Base-by-base conservation (phyloP, 1,139 yeast genomes). In the Nakaseomyces nivariensis region DNA sequence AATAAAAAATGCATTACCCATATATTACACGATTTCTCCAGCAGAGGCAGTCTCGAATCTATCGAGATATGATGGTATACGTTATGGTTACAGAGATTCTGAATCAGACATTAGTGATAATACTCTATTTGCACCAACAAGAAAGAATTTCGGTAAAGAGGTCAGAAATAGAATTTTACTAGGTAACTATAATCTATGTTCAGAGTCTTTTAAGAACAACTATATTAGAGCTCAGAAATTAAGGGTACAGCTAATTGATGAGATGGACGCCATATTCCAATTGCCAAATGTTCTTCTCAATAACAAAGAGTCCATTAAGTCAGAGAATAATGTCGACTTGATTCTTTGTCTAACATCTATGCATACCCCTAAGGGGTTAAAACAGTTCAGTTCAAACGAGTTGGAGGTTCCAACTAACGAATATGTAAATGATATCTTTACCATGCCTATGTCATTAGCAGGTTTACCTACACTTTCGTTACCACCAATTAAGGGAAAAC, bases 21-120 rank as follows among this genome's bases (percentile, higher is more conserved):
- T 90, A 0, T 94, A 94, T 66, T 90, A 86, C 61, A 84, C 96
- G 0, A 61, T 94, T 37, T 89, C 94, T 1, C 87, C 97, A 0
- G 86, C 97, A 0, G 98, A 94, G 62, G 97, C 97, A 0, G 82
- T 95, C 0, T 90, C 98, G 0, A 92, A 94, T 63, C 73, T 94
- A 46, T 78, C 96, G 1, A 73, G 97, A 37, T 94, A 78, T 60
- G 98, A 92, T 67, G 98, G 98, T 1, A 72, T 90, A 26, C 72
- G 97, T 48, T 94, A 85, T 61, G 97, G 97, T 0, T 68, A 66
- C 31, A 68, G 82, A 43, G 75, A 78, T 1, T 54, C 48, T 1
- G 44, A 53, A 2, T 60, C 61, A 1, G 64, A 64, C 22, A 69
- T 68, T 36, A 71, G 72, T 24, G 67, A 68, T 29, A 72, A 69